Evolutionary conservation across 2,329 filamentous ascomycete species (phyloP).

Genomic region (Apiospora kogelbergensis): DNA sequence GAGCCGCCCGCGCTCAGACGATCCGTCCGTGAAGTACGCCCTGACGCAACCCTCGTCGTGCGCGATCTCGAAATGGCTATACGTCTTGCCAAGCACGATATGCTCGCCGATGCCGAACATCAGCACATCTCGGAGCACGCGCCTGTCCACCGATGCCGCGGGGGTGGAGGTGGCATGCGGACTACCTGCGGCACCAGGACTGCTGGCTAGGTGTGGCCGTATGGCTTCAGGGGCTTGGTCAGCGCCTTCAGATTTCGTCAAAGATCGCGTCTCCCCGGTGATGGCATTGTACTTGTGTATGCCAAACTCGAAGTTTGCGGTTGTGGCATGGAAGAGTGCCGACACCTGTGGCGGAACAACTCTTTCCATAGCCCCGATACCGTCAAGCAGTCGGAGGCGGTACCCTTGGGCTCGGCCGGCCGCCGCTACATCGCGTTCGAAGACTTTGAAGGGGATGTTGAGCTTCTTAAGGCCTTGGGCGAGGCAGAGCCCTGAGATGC

Average conservation of each 20-base stretch:
- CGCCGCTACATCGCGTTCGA: constrained; percentile 32
- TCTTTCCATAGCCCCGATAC: constrained; percentile 19
- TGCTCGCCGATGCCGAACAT: constrained; percentile 28
- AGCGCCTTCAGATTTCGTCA: too few relatives aligned
- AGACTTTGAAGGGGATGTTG: constrained; percentile 35
- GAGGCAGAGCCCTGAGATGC: constrained; percentile 34
- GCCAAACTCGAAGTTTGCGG: constrained; percentile 10
- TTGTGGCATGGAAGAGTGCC: constrained; percentile 20
- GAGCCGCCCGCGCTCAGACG: constrained; percentile 28
- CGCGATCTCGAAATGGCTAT: constrained; percentile 20
- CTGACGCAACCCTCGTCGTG: constrained; percentile 17
- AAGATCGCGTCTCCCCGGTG: neutral
- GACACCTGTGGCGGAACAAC: constrained; percentile 17
- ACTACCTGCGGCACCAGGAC: constrained; percentile 19
- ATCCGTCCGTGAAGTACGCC: constrained; percentile 35
- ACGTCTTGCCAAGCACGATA: constrained; percentile 32
- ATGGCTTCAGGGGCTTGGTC: neutral
- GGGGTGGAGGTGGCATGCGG: neutral
- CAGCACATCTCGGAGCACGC: constrained; percentile 32
- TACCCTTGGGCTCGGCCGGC: constrained; percentile 37
- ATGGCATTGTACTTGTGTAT: constrained; percentile 13
- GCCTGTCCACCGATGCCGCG: constrained; percentile 28
- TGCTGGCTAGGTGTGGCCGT: neutral
- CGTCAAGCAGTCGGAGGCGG: constrained; percentile 31
- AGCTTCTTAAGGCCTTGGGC: constrained; percentile 35